These are phyloP conservation scores for Teunomyces stri DNA, from an alignment of 805 yeast species.

Conservation along the genomic window DNA sequence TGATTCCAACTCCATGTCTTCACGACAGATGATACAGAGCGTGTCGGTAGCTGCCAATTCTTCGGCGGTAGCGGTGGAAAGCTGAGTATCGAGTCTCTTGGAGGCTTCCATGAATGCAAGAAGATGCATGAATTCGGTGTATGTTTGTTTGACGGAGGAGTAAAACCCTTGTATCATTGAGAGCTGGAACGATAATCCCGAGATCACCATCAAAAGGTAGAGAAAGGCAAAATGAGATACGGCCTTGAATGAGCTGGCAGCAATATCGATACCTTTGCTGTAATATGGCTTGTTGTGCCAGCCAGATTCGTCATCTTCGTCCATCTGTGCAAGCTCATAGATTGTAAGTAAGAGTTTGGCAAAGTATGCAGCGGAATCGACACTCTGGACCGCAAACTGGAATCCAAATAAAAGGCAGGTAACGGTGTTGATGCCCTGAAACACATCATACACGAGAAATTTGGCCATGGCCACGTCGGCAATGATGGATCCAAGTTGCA, in stretches of 20 bases:
- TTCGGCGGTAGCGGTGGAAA: constrained; percentile 59
- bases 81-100: constrained; percentile 59
- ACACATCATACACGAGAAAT: constrained; percentile 55
- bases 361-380: constrained; percentile 48
- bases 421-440: constrained; percentile 50
- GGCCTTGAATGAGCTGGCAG: constrained; percentile 41
- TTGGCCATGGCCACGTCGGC: constrained; percentile 54
- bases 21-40: constrained; percentile 86
- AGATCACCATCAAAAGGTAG: constrained; percentile 33
- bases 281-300: constrained; percentile 73
- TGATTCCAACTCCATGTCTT: constrained; percentile 61
- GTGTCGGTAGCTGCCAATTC: constrained; percentile 59
- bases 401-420: constrained; percentile 68
- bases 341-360: constrained; percentile 51
- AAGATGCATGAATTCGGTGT: constrained; percentile 39
- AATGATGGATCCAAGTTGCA: constrained; percentile 43
- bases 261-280: constrained; percentile 55
- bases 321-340: constrained; percentile 50
- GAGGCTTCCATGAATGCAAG: constrained; percentile 53
- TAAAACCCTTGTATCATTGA: constrained; percentile 43
- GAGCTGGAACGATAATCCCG: constrained; percentile 32
- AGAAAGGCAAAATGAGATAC: constrained; percentile 29
- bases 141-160: constrained; percentile 37
- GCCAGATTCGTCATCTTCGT: constrained; percentile 45
- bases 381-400: constrained; percentile 65